Evolutionary conservation across 108 stramenopile genomes (phyloP).

Genomic region (Epithemia pelagica): DNA sequence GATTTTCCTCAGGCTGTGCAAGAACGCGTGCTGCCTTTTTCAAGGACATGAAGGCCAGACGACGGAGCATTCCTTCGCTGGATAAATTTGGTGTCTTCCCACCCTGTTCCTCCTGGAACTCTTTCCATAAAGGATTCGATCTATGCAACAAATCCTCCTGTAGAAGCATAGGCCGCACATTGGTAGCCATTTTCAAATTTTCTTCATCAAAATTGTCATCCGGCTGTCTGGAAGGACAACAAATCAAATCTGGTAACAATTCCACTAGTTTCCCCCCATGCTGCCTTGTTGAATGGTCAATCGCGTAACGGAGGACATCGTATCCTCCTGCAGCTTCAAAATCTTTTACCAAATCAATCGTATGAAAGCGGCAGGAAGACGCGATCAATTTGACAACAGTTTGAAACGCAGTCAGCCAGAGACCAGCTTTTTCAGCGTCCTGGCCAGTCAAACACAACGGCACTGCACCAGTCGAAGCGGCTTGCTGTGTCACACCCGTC

Average conservation of each 20-base stretch:
- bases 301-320: constrained; percentile 71
- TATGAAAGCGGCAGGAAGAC: constrained; percentile 59
- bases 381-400: constrained; percentile 75
- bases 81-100: constrained; percentile 37
- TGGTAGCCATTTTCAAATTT: constrained; percentile 14
- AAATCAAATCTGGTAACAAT: constrained; percentile 59
- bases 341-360: constrained; percentile 77
- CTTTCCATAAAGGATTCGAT: constrained; percentile 51
- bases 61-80: constrained; percentile 17
- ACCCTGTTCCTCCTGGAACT: constrained; percentile 39
- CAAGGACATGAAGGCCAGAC: constrained; percentile 47
- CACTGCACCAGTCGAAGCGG: neutral
- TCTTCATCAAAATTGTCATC: constrained; percentile 16
- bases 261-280: constrained; percentile 76
- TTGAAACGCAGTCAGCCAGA: constrained; percentile 80
- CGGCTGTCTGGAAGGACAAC: constrained; percentile 33
- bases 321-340: constrained; percentile 86
- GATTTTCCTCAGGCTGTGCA: constrained; percentile 8
- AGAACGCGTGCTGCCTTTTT: constrained; percentile 36
- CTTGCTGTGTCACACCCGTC: constrained; percentile 47
- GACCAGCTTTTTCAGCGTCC: constrained; percentile 73
- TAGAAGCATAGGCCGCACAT: constrained; percentile 47
- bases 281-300: constrained; percentile 47
- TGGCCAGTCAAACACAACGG: constrained; percentile 46
- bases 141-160: constrained; percentile 72